Percentiles rank a stretch among this genome's conserved stretches.
Evolutionary conservation across 352 stramenopile species (phyloP).

Genomic region (Pythium coloratum): DNA sequence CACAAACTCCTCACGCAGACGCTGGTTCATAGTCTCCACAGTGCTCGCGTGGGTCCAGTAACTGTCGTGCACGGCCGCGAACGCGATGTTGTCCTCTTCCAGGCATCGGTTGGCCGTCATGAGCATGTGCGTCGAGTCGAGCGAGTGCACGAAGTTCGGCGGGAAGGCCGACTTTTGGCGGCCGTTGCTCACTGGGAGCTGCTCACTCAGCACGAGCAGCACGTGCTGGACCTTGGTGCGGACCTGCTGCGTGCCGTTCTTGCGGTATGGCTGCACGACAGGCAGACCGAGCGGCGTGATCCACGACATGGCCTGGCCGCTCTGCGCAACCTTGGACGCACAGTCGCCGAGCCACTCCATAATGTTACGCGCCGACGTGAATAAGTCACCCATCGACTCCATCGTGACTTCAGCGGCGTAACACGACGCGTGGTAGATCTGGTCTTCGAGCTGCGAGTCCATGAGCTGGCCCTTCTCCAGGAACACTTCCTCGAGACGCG

Average conservation of each 20-base stretch:
- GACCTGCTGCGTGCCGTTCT: slow-evolving; percentile 73
- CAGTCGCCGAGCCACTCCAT: slow-evolving; percentile 91
- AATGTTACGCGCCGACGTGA: slow-evolving; percentile 94
- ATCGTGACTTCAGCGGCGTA: slow-evolving; percentile 97
- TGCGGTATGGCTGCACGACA: slow-evolving; percentile 98
- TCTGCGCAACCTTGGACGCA: slow-evolving; percentile 66
- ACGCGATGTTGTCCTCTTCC: slow-evolving; percentile 89
- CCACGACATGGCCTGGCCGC: slow-evolving; percentile 96
- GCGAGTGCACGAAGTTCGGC: slow-evolving; percentile 99
- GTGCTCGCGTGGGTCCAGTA: slow-evolving; percentile 98
- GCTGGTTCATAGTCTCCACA: slow-evolving; percentile 97
- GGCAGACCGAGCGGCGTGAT: slow-evolving; percentile 98
- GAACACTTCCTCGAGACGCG: slow-evolving; percentile 93
- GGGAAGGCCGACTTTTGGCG: slow-evolving; percentile 97
- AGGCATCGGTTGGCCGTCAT: slow-evolving; percentile 96
- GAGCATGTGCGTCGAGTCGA: slow-evolving; percentile 99
- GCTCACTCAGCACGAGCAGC: slow-evolving; percentile 79
- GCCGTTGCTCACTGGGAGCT: slow-evolving; percentile 57
- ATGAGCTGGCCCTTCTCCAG: slow-evolving; percentile 77
- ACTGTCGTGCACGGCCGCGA: slow-evolving; percentile 98
- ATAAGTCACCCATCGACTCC: slow-evolving; percentile 96
- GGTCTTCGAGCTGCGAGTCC: slow-evolving; percentile 75
- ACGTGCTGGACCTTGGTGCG: slow-evolving; percentile 88
- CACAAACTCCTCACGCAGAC: slow-evolving; percentile 93
- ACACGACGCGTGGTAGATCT: slow-evolving; percentile 84